A percentile compares a stretch with the other conserved stretches of the same genome.
These are phyloP conservation scores for Ophiostoma australiae DNA, from an alignment of 2,329 filamentous ascomycete species.

Conservation along the genomic window DNA sequence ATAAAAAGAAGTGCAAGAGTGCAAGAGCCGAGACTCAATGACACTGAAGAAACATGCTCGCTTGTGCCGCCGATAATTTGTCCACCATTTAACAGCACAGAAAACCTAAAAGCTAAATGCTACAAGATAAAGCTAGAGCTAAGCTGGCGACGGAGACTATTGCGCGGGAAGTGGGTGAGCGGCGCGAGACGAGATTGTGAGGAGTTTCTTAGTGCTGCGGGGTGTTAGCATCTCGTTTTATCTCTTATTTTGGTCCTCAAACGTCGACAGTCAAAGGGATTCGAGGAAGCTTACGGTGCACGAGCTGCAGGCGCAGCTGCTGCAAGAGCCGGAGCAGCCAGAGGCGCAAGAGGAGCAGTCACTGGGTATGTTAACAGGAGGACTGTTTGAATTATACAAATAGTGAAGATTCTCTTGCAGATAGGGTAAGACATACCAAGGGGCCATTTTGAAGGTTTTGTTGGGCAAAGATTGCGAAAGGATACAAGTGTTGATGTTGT, in stretches of 20 bases:
- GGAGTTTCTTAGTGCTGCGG: conserved; percentile 14
- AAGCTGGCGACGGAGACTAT: not conserved
- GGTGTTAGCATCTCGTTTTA: not conserved
- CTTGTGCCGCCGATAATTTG: not conserved
- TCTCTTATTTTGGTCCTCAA: not conserved
- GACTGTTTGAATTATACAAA: not conserved
- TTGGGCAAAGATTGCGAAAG: conserved; percentile 13
- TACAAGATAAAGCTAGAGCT: too few relatives aligned
- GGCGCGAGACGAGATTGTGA: not conserved
- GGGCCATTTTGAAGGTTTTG: conserved; percentile 13
- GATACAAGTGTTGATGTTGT: not conserved
- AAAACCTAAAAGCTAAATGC: not conserved
- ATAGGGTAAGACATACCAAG: conserved; percentile 1
- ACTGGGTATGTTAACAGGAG: conserved; percentile 18
- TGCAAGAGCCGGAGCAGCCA: conserved; percentile 28
- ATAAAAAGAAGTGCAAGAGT: not conserved
- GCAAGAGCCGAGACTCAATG: not conserved
- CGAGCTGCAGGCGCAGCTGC: conserved; percentile 27
- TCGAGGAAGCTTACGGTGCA: conserved; percentile 24
- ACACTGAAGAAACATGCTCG: conserved; percentile 2
- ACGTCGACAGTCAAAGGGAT: not conserved
- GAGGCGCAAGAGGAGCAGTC: conserved; percentile 26
- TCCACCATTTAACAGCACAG: not conserved
- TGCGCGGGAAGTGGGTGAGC: conserved; percentile 7
- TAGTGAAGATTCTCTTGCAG: not conserved